Percentiles rank a stretch among this genome's conserved stretches.
Conservation (phyloP, 345 rosid genomes). For the Cardamine occulta region DNA sequence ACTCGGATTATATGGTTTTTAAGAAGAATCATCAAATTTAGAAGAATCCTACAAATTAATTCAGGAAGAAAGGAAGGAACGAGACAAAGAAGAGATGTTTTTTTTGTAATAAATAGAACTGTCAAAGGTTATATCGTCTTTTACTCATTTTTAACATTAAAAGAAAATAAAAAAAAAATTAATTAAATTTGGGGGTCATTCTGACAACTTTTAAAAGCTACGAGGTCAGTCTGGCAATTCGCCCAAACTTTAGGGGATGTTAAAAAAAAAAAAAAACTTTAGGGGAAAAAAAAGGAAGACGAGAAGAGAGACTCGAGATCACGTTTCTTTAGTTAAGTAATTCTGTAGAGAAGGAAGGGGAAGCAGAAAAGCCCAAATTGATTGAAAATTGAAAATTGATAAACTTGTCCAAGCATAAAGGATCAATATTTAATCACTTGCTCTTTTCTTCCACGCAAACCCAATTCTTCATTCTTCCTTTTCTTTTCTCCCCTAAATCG, state of each 20-base stretch:
- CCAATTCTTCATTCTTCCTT: conserved; percentile 31
- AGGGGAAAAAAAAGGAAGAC: not conserved
- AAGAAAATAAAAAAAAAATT: no score
- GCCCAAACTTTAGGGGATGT: not conserved
- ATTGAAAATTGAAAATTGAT: conserved; percentile 5
- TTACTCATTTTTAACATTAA: no score
- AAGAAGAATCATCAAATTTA: no score
- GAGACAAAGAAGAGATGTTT: no score
- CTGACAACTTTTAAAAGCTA: no score
- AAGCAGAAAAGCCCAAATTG: conserved; percentile 42
- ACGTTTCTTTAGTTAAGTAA: conserved; percentile 35
- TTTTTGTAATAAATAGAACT: no score
- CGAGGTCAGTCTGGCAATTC: no score
- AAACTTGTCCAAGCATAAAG: conserved; percentile 15
- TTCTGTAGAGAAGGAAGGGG: conserved; percentile 15
- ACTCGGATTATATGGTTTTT: no score
- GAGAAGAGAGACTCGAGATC: conserved; percentile 25
- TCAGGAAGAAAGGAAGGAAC: no score
- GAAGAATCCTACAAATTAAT: no score
- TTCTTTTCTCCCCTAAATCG: conserved; percentile 9
- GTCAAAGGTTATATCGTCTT: no score
- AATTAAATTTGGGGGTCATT: no score
- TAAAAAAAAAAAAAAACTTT: not conserved
- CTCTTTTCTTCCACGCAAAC: conserved; percentile 54
- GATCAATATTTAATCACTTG: conserved; percentile 32